Evolutionary conservation across 2,329 filamentous ascomycete species (phyloP).

Genomic region (Aspergillus sp.): DNA sequence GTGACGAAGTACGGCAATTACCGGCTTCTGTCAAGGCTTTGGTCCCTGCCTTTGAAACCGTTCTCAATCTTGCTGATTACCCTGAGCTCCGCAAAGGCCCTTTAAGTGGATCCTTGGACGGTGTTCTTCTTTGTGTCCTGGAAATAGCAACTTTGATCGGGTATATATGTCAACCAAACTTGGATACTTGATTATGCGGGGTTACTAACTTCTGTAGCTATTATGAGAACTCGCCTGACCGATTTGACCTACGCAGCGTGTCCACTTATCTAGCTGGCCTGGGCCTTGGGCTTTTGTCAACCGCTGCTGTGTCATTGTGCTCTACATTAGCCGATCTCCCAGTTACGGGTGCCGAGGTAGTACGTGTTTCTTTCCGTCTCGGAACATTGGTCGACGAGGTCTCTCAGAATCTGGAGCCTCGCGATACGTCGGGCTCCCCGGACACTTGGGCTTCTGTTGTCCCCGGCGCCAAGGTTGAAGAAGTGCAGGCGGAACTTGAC

Average conservation of each 20-base stretch:
- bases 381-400: slow-evolving; percentile 46
- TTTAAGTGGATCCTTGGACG: slow-evolving; percentile 47
- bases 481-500: slow-evolving; percentile 26
- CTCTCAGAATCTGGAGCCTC: slow-evolving; percentile 45
- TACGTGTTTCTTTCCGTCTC: slow-evolving; percentile 49
- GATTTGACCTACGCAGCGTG: slow-evolving; percentile 5
- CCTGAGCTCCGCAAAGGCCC: slow-evolving; percentile 40
- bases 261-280: slow-evolving; percentile 33
- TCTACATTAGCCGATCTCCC: slow-evolving; percentile 40
- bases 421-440: slow-evolving; percentile 18
- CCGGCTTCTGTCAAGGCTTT: slow-evolving; percentile 13
- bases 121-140: slow-evolving; percentile 43
- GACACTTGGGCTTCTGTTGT: slow-evolving; percentile 31
- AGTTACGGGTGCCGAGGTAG: slow-evolving; percentile 40
- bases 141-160: slow-evolving; percentile 47
- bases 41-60: slow-evolving; percentile 23
- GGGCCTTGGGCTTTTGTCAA: slow-evolving; percentile 47
- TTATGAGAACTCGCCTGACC: slow-evolving; percentile 4
- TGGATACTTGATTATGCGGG: not conserved
- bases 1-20: slow-evolving; percentile 39
- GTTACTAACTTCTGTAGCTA: slow-evolving; percentile 3
- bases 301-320: slow-evolving; percentile 45
- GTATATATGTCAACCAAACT: slow-evolving; percentile 28
- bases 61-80: slow-evolving; percentile 17
- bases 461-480: slow-evolving; percentile 17